Conservation (phyloP, 768 basidiomycete genomes). For the Hericium rajendrae region DNA sequence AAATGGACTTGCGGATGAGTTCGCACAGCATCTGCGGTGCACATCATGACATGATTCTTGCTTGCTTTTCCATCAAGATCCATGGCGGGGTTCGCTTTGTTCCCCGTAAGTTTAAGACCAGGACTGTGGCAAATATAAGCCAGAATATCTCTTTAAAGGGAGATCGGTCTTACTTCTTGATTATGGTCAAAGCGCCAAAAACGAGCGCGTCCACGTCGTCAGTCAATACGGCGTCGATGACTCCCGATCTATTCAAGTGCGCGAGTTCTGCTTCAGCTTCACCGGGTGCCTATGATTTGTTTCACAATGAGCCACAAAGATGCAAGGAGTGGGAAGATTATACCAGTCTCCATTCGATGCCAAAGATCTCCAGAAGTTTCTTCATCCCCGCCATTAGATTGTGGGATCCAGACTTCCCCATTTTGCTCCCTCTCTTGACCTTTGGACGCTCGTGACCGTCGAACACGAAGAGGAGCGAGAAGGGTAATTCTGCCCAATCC, state of each 20-base stretch:
- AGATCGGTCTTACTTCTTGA: conserved; percentile 55
- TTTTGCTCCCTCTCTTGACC: conserved; percentile 65
- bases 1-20: conserved; percentile 41
- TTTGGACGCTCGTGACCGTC: conserved; percentile 79
- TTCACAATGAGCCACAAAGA: too few relatives aligned
- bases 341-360: conserved; percentile 65
- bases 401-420: conserved; percentile 41
- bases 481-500: conserved; percentile 63
- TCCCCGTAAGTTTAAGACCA: conserved; percentile 63
- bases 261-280: conserved; percentile 93
- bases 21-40: conserved; percentile 26
- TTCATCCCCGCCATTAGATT: conserved; percentile 68
- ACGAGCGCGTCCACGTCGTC: conserved; percentile 90
- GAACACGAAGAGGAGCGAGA: conserved; percentile 84
- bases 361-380: conserved; percentile 65
- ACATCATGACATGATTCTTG: conserved; percentile 49
- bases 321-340: conserved; percentile 1
- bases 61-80: conserved; percentile 59
- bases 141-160: background rate
- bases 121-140: conserved; percentile 30
- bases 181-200: conserved; percentile 74
- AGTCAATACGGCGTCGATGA: conserved; percentile 80
- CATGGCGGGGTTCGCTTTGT: conserved; percentile 49
- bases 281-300: conserved; percentile 58
- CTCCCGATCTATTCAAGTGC: conserved; percentile 66